A percentile compares a stretch with the other conserved stretches of the same genome.
These are phyloP conservation scores for Alternaria triticimaculans DNA, from an alignment of 2,329 filamentous ascomycete species.

Conservation along the genomic window DNA sequence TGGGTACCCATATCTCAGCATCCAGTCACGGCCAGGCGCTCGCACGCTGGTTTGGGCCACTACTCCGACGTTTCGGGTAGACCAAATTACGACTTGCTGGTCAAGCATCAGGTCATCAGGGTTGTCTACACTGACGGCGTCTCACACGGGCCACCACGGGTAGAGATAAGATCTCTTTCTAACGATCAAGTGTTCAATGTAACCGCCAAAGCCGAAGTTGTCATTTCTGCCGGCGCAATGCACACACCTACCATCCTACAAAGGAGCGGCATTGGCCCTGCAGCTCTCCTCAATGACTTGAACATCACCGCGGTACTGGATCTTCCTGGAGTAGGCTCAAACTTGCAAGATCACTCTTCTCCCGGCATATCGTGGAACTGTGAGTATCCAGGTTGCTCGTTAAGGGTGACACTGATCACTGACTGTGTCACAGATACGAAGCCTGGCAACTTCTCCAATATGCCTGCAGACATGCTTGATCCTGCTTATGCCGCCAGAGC, in stretches of 20 bases:
- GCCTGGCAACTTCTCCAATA: slow-evolving; percentile 7
- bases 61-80: slow-evolving; percentile 9
- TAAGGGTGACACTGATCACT: neutral
- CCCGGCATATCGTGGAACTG: slow-evolving; percentile 5
- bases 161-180: slow-evolving; percentile 39
- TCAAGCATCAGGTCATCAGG: slow-evolving; percentile 5
- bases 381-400: neutral
- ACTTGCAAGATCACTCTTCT: slow-evolving; percentile 64
- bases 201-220: slow-evolving; percentile 9
- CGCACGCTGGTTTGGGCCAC: slow-evolving; percentile 16
- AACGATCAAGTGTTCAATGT: neutral
- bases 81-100: slow-evolving; percentile 16
- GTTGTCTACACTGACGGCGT: slow-evolving; percentile 4
- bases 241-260: slow-evolving; percentile 64
- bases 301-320: slow-evolving; percentile 58
- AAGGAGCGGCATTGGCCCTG: slow-evolving; percentile 64
- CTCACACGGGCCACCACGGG: slow-evolving; percentile 1
- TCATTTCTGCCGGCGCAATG: slow-evolving; percentile 56
- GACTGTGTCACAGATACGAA: neutral
- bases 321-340: slow-evolving; percentile 66
- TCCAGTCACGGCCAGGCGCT: slow-evolving; percentile 8
- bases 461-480: slow-evolving; percentile 10
- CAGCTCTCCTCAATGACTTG: slow-evolving; percentile 55
- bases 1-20: slow-evolving; percentile 13
- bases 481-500: slow-evolving; percentile 2